Percentiles rank a stretch among this genome's conserved stretches.
Conservation (phyloP, 2,329 filamentous ascomycete genomes). For the Xylariaceae sp. region DNA sequence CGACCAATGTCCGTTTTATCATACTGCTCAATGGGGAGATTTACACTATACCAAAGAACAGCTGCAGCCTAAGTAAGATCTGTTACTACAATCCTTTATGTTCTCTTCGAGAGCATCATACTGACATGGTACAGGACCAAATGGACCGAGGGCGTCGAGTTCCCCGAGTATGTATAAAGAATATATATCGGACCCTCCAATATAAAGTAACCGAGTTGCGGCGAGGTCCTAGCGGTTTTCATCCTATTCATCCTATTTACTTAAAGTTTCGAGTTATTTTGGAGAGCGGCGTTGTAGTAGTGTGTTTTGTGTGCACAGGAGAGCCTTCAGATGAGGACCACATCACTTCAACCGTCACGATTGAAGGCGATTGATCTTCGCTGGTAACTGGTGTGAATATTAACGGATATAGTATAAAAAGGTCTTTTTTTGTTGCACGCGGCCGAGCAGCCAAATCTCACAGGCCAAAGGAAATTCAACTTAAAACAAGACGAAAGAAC, state of each 20-base stretch:
- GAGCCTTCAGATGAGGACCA: conserved; percentile 5
- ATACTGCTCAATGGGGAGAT: conserved; percentile 40
- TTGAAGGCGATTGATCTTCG: too few relatives aligned
- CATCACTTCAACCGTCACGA: conserved; percentile 1
- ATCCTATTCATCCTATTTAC: too few relatives aligned
- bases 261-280: too few relatives aligned
- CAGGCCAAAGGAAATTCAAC: not conserved
- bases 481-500: not conserved
- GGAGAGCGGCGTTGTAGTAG: too few relatives aligned
- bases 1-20: conserved; percentile 38
- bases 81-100: not conserved
- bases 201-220: too few relatives aligned
- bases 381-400: too few relatives aligned
- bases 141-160: conserved; percentile 38
- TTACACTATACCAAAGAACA: conserved; percentile 42
- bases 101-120: not conserved
- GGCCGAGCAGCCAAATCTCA: not conserved
- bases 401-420: not conserved
- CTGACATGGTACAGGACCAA: conserved; percentile 31
- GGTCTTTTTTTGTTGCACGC: not conserved
- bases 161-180: conserved; percentile 62
- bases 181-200: not conserved
- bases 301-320: too few relatives aligned
- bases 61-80: conserved; percentile 35
- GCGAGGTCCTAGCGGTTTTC: too few relatives aligned